Evolutionary conservation across 768 basidiomycete genomes (phyloP).

Genomic region (Tylopilus vinaceipallidus): DNA sequence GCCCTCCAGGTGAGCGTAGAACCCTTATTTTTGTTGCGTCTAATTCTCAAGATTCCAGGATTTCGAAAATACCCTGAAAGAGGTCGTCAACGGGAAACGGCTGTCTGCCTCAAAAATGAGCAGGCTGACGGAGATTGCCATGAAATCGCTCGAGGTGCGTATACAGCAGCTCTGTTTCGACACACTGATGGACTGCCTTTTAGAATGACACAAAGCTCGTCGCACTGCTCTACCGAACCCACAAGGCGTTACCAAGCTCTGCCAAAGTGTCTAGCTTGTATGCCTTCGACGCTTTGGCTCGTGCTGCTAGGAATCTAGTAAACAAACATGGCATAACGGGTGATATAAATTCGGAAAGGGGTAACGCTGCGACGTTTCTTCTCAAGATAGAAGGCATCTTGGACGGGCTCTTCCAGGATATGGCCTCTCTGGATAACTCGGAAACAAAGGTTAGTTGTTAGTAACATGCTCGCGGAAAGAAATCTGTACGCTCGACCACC

Average conservation of each 20-base stretch:
- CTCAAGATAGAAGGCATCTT: conserved; percentile 88
- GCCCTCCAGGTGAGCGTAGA: conserved; percentile 37
- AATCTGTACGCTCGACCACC: not conserved
- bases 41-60: conserved; percentile 45
- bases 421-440: conserved; percentile 57
- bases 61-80: conserved; percentile 78
- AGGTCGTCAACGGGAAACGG: conserved; percentile 79
- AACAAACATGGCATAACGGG: conserved; percentile 62
- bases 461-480: conserved; percentile 6
- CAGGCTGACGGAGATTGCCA: conserved; percentile 68
- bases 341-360: conserved; percentile 53
- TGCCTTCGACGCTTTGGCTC: conserved; percentile 88
- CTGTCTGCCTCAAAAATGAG: conserved; percentile 86
- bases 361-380: conserved; percentile 81
- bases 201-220: conserved; percentile 88
- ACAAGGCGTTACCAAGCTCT: conserved; percentile 67
- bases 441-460: conserved; percentile 83
- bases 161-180: not conserved
- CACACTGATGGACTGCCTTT: not conserved
- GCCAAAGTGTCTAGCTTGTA: conserved; percentile 88
- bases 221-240: conserved; percentile 83
- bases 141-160: conserved; percentile 77
- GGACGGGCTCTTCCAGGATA: conserved; percentile 86
- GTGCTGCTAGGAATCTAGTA: conserved; percentile 70
- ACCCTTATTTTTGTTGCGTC: not conserved